Evolutionary conservation across 2,329 filamentous ascomycete genomes (phyloP), one percentile per base, ranked within the genome.

Genomic region (Colletotrichum brevisporum): DNA sequence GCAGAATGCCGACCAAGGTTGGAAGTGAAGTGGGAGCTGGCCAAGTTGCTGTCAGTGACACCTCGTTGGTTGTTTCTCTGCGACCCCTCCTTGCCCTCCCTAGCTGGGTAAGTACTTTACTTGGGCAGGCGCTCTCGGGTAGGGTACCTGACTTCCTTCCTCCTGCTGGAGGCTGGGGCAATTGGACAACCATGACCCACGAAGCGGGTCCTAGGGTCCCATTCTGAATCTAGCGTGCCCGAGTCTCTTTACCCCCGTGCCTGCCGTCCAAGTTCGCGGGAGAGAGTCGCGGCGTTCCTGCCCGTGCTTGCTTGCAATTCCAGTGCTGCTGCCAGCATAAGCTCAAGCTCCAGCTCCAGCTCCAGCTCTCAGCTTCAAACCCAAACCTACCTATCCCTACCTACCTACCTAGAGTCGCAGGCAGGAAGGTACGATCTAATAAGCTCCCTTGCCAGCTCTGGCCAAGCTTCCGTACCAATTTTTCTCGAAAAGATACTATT

Each of bases 331-430:
- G 36, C 36, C 45, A 54, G 24, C 21, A 58, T 24, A 59, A 59
- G 62, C 62, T 57, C 54, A 51, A 68, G 53, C 36, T 63, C 45
- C 26, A 68, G 65, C 60, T 68, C 52, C 24, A 63, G 21, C 57
- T 61, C 31, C 31, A 50, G 15, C 9, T 8, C 13, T 9, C 36
- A 48, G 45, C 45, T 51, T 27, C 31, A 50, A 26, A 18, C 43
- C 50, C 31, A 52, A 24, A 24, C 2, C 21, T 24, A 47, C 48
- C 41, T 15, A 43, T 5, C 41, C 16, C 15, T 62, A 24, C 21
- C 21, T 24, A 24, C 21, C 21, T 24, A 24, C 21, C 21, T 24
- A 24, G 21, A 24, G 21, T 24, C 21, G 21, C 4, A 24, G 21
- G 21, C 4, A 24, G 21, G 21, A 24, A 24, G 21, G 21, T 24